A percentile compares a stretch with the other conserved stretches of the same genome.
Conservation (phyloP, 192 early-diverging fungal genomes). For the Umbelopsis sp. region DNA sequence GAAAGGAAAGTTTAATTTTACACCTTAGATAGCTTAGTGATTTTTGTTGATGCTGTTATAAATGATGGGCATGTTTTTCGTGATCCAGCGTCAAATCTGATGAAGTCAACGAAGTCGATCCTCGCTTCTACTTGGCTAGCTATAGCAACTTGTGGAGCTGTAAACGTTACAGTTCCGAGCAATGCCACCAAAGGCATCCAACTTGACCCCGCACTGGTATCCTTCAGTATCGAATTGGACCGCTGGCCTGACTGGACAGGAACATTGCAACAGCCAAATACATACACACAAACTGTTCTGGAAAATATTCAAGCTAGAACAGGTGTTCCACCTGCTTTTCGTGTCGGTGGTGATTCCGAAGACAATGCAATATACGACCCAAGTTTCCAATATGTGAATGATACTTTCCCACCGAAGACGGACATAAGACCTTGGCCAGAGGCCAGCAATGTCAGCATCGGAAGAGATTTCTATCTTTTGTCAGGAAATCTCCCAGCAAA, state of each 20-base stretch:
- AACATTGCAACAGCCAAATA: not conserved
- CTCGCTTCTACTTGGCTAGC: not conserved
- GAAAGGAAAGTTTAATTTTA: no score
- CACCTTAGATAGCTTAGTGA: no score
- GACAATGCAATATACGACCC: not conserved
- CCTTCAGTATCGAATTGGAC: conserved; percentile 6
- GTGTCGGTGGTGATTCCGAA: not conserved
- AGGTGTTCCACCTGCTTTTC: not conserved
- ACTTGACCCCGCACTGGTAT: not conserved
- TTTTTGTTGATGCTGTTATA: no score
- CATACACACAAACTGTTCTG: not conserved
- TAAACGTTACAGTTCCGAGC: not conserved
- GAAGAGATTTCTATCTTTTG: not conserved
- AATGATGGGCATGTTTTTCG: not conserved
- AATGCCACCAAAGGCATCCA: not conserved
- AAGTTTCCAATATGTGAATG: not conserved
- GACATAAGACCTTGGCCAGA: not conserved
- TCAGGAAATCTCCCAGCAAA: not conserved
- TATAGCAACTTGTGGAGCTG: not conserved
- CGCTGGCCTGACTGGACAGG: not conserved
- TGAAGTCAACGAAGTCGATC: not conserved
- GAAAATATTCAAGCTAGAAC: not conserved
- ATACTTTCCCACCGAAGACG: not conserved
- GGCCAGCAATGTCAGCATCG: not conserved
- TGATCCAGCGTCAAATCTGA: not conserved